Percentiles rank a stretch among this genome's conserved stretches.
phyloP scores from a whole-genome alignment of 2,329 filamentous ascomycete genomes.

The Phaeosphaeria sp. region DNA sequence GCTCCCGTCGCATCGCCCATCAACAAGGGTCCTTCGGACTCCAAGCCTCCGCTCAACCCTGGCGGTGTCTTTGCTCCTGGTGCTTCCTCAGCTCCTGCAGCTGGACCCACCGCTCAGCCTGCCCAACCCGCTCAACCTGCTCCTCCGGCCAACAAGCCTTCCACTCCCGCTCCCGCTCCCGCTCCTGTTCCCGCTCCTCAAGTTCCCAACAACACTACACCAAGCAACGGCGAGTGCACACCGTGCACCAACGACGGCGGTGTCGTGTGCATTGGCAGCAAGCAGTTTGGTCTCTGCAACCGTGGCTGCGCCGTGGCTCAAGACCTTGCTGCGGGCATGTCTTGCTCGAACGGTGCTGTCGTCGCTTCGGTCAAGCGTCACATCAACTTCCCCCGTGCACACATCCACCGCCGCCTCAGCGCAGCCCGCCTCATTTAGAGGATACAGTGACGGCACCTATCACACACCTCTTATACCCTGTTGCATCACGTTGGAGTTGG shows the following conservation, averaged over 20 bases:
- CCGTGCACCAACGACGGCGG: conserved; percentile 50
- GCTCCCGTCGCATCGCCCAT: conserved; percentile 7
- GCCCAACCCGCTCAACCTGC: conserved; percentile 17
- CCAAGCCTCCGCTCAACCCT: conserved; percentile 17
- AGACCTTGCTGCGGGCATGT: conserved; percentile 50
- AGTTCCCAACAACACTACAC: conserved; percentile 14
- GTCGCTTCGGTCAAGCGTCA: conserved; percentile 22
- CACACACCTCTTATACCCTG: conserved; percentile 7
- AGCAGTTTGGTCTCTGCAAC: conserved; percentile 55
- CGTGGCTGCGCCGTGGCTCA: conserved; percentile 50
- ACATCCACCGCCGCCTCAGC: conserved; percentile 38
- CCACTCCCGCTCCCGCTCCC: conserved; percentile 10
- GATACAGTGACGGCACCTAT: conserved; percentile 4
- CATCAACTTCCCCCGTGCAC: conserved; percentile 30
- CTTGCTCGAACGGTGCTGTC: conserved; percentile 46
- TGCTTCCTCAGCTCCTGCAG: conserved; percentile 34
- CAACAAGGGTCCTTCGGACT: conserved; percentile 9
- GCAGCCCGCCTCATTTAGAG: conserved; percentile 28
- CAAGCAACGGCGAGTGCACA: conserved; percentile 26
- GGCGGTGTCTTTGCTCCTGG: conserved; percentile 37
- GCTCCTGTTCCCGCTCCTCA: conserved; percentile 7
- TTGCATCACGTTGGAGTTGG: conserved; percentile 34
- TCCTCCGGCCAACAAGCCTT: background rate
- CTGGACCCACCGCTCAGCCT: conserved; percentile 14
- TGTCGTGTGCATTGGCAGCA: conserved; percentile 53